Evolutionary conservation across 352 stramenopile genomes (phyloP).

Genomic region (Globisporangium polare): DNA sequence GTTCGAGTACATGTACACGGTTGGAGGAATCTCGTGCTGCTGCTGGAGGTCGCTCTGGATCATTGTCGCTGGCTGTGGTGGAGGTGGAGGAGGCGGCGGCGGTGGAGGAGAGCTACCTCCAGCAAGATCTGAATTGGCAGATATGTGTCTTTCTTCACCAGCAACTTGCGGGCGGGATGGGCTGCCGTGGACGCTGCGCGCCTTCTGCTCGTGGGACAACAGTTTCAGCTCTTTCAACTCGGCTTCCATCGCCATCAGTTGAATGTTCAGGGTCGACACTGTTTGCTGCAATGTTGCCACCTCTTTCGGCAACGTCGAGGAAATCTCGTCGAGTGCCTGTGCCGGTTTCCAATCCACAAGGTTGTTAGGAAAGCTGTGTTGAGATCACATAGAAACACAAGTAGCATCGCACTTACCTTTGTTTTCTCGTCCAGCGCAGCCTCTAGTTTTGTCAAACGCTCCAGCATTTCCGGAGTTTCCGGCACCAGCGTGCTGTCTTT

Average conservation of each 20-base stretch:
- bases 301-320: slow-evolving; percentile 28
- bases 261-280: slow-evolving; percentile 34
- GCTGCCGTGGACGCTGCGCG: background rate
- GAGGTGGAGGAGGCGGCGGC: slow-evolving; percentile 29
- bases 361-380: background rate
- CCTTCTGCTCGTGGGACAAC: slow-evolving; percentile 17
- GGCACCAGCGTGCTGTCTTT: background rate
- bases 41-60: background rate
- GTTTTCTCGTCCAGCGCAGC: slow-evolving; percentile 37
- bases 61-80: slow-evolving; percentile 21
- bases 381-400: background rate
- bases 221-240: slow-evolving; percentile 42
- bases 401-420: slow-evolving; percentile 24
- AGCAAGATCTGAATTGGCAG: background rate
- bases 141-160: background rate
- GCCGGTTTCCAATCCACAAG: background rate
- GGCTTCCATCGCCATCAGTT: slow-evolving; percentile 40
- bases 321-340: slow-evolving; percentile 37
- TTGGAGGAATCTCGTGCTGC: slow-evolving; percentile 20
- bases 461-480: slow-evolving; percentile 17
- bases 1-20: slow-evolving; percentile 38
- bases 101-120: slow-evolving; percentile 16
- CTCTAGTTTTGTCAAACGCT: slow-evolving; percentile 39
- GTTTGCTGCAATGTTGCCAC: slow-evolving; percentile 40
- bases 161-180: background rate